Conservation (phyloP, 495 filamentous ascomycete species). For the Hypoxylon trugodes region DNA sequence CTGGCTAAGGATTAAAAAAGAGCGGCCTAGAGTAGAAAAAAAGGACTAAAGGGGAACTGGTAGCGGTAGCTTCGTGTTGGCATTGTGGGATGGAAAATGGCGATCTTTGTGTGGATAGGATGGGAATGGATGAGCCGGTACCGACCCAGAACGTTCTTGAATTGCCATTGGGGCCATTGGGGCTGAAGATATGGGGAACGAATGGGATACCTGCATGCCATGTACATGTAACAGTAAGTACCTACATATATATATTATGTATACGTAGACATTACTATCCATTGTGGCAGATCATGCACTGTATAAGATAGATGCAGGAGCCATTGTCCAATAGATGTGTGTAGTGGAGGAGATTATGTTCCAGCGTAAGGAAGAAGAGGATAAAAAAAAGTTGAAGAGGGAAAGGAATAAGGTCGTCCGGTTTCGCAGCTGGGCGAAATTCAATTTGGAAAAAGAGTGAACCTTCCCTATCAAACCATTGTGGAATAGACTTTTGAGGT, state of each 20-base stretch:
- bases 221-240: too few relatives aligned
- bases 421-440: conserved; percentile 6
- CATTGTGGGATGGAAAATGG: neutral
- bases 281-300: too few relatives aligned
- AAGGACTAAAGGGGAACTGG: neutral
- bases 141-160: conserved; percentile 37
- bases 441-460: neutral
- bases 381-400: neutral
- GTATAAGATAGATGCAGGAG: neutral
- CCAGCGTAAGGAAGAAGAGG: neutral
- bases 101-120: neutral
- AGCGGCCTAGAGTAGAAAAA: neutral
- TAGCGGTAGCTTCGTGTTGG: conserved; percentile 19
- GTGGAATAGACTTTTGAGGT: neutral
- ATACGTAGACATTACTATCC: too few relatives aligned
- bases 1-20: conserved; percentile 3
- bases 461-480: neutral
- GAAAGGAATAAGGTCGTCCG: neutral
- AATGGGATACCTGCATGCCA: too few relatives aligned
- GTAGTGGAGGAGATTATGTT: neutral
- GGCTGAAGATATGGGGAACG: neutral
- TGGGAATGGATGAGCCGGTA: conserved; percentile 10
- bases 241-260: too few relatives aligned
- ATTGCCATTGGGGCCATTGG: too few relatives aligned
- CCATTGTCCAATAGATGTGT: neutral